Base-by-base conservation (phyloP, 352 stramenopile genomes). In the Phytophthora melonis region DNA sequence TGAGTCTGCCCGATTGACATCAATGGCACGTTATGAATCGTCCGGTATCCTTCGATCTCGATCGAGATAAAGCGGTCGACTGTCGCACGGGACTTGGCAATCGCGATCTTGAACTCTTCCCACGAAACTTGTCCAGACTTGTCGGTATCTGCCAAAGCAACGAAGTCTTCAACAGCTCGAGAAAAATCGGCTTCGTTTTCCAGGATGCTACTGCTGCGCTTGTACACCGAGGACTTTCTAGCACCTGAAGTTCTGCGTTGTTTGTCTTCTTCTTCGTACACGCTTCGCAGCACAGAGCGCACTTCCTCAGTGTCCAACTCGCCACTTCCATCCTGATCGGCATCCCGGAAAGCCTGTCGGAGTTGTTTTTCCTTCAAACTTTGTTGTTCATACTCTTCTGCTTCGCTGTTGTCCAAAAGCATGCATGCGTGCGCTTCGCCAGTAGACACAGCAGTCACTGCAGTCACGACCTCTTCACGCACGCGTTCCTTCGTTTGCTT, bases 321-420 rank as follows among this genome's bases (percentile, higher is more conserved):
- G 1, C 89, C 89, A 71, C 86, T 96, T 60, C 77, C 69, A 67
- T 97, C 89, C 7, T 72, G 67, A 65, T 97, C 90, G 3, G 89
- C 90, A 47, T 91, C 80, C 8, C 87, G 77, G 68, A 96, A 97
- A 19, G 88, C 88, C 69, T 88, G 78, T 1, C 90, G 86, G 54
- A 97, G 71, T 30, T 97, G 87, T 58, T 97, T 97, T 58, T 97
- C 89, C 65, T 96, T 96, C 53, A 95, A 52, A 58, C 76, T 93
- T 62, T 97, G 88, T 49, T 93, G 79, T 45, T 94, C 85, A 43
- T 83, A 91, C 50, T 95, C 86, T 59, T 94, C 86, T 11, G 84
- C 84, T 56, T 94, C 85, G n/a, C 84, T 79, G 49, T 81, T 79
- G 55, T 90, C 77, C 52, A 94, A 54, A 13, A 97, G 72, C 56